Base-by-base conservation (phyloP, 179 eudicot species). In the Drosera spatulata region DNA sequence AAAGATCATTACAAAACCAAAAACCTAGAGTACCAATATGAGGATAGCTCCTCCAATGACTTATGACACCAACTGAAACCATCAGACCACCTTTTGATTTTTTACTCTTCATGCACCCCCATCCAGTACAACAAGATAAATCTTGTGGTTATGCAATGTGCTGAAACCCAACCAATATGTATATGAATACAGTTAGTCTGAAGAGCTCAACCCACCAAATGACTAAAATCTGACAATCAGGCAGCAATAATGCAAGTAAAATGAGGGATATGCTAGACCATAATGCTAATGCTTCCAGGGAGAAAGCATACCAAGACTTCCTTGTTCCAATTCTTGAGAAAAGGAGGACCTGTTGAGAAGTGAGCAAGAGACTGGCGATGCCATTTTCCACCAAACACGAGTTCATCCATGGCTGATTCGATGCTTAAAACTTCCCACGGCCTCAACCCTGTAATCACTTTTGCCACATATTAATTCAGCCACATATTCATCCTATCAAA, bases 391-490 rank as follows among this genome's bases (percentile, higher is more conserved):
- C 79, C 78, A 69, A 73, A 90, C 11, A 91, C 81, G 45, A 90
- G 71, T 66, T 82, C 85, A 62, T 89, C 97, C 97, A 89, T 89
- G 58, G 95, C 95, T 69, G 86, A 95, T 63, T 89, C 97, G 39
- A 89, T 74, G 55, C 97, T 89, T 49, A 89, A 62, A 66, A 89
- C 95, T 78, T 89, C 97, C 97, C 97, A 89, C 39, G 97, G 97
- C 61, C 97, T 79, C 72, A 89, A 80, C n/a, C 33, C 33, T 22
- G 33, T 22, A 22, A 22, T 22, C 33, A 22, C 33, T 22, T 22
- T 22, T 22, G 33, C 33, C 33, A 22, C 33, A 22, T 22, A 22
- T 22, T 22, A 22, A 22, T 22, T 22, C 33, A 22, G 33, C 33
- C 33, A 22, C 33, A 22, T 22, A 22, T 22, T 22, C 33, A 22